These are phyloP conservation scores for Anthracocystis panici-leucophaei DNA, from an alignment of 1,284 basidiomycete species.

Conservation along the genomic window DNA sequence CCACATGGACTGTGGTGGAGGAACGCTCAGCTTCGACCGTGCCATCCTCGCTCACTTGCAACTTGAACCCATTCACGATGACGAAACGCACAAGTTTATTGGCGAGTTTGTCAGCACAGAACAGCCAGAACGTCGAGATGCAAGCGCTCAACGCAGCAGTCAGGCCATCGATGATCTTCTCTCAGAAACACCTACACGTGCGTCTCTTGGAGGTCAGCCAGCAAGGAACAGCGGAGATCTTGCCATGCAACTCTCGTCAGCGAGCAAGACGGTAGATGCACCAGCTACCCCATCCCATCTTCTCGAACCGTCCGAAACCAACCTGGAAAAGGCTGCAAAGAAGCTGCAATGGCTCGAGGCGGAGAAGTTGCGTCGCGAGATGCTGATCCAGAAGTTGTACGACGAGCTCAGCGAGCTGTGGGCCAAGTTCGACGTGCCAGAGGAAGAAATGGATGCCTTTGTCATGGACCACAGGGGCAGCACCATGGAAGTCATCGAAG, in stretches of 20 bases:
- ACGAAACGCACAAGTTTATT: conserved; percentile 39
- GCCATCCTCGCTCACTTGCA: conserved; percentile 57
- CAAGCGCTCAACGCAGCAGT: conserved; percentile 1
- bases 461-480: conserved; percentile 75
- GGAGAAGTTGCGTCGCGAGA: conserved; percentile 62
- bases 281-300: conserved; percentile 38
- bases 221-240: conserved; percentile 34
- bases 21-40: conserved; percentile 47
- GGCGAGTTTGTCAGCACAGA: conserved; percentile 55
- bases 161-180: conserved; percentile 39
- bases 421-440: conserved; percentile 66
- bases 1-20: conserved; percentile 37
- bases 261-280: conserved; percentile 25
- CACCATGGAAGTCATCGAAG: conserved; percentile 78
- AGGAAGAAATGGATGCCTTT: conserved; percentile 67
- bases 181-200: conserved; percentile 44
- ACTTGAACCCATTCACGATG: conserved; percentile 51
- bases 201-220: conserved; percentile 40
- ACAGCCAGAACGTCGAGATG: conserved; percentile 23
- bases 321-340: conserved; percentile 33
- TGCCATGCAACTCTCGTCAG: conserved; percentile 30
- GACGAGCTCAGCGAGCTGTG: conserved; percentile 68
- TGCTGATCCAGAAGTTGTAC: conserved; percentile 64
- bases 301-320: conserved; percentile 46
- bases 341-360: conserved; percentile 52